These are phyloP conservation scores for Teratosphaeriaceae sp. DNA, from an alignment of 2,329 filamentous ascomycete genomes.

Conservation along the genomic window DNA sequence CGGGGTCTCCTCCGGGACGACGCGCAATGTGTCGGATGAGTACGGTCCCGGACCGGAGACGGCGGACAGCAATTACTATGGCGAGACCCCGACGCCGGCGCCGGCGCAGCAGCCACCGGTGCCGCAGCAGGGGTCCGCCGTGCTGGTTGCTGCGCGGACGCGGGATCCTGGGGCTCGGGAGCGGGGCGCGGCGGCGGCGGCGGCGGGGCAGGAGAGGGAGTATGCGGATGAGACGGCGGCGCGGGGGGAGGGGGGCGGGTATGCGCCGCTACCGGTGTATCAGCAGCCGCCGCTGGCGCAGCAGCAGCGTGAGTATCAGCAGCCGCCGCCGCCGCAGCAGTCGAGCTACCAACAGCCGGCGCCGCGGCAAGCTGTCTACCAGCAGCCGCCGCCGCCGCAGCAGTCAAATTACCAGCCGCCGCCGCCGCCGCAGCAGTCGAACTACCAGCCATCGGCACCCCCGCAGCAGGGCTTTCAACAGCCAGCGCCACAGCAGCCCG, in stretches of 20 bases:
- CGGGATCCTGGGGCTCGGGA: not conserved
- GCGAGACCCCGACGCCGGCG: slow-evolving; percentile 3
- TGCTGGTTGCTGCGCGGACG: not conserved
- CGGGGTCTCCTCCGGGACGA: slow-evolving; percentile 18
- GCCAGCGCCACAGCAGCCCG: slow-evolving; percentile 10
- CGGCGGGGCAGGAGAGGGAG: slow-evolving; percentile 20
- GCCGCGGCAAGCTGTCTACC: too few relatives aligned
- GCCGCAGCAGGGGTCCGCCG: not conserved
- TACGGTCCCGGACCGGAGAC: slow-evolving; percentile 6
- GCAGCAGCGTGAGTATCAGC: too few relatives aligned
- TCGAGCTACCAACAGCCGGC: too few relatives aligned
- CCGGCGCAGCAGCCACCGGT: not conserved
- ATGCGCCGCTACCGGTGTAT: too few relatives aligned
- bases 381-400: too few relatives aligned
- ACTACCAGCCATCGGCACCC: too few relatives aligned
- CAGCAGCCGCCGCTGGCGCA: too few relatives aligned
- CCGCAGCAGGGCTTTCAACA: too few relatives aligned
- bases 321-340: too few relatives aligned
- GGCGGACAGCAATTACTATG: slow-evolving; percentile 5
- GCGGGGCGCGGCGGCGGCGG: slow-evolving; percentile 10
- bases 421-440: too few relatives aligned
- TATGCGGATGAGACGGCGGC: slow-evolving; percentile 5
- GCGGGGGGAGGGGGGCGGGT: slow-evolving; percentile 9
- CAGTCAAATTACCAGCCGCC: too few relatives aligned
- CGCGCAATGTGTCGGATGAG: slow-evolving; percentile 4